Evolutionary conservation across 805 yeast genomes (phyloP).

Genomic region (Priceomyces carsonii): DNA sequence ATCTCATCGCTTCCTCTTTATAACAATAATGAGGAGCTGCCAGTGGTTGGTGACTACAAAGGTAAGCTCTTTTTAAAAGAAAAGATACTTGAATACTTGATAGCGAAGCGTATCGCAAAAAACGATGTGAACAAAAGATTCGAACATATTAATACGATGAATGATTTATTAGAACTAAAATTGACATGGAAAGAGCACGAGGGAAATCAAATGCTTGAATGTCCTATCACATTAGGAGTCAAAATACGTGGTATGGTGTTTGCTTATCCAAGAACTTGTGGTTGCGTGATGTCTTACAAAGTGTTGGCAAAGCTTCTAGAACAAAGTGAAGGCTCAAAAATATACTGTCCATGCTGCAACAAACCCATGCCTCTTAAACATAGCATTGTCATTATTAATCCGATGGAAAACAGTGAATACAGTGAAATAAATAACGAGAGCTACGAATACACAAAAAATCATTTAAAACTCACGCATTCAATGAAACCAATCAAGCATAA

Average conservation of each 20-base stretch:
- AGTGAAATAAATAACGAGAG: slow-evolving; percentile 14
- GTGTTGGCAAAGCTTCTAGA: slow-evolving; percentile 19
- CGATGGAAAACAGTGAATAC: slow-evolving; percentile 12
- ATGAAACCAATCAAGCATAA: slow-evolving; percentile 18
- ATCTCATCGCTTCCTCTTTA: slow-evolving; percentile 42
- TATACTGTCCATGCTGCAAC: slow-evolving; percentile 34
- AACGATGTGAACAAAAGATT: slow-evolving; percentile 6
- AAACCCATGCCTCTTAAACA: slow-evolving; percentile 17
- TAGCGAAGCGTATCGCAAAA: slow-evolving; percentile 30
- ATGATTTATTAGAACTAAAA: slow-evolving; percentile 26
- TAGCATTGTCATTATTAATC: slow-evolving; percentile 36
- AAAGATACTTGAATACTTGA: slow-evolving; percentile 55
- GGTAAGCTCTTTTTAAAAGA: slow-evolving; percentile 71
- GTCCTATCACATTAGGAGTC: slow-evolving; percentile 31
- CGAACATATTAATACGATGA: slow-evolving; percentile 22
- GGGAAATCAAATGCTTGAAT: slow-evolving; percentile 18
- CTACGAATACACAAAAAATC: slow-evolving; percentile 11
- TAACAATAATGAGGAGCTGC: slow-evolving; percentile 24
- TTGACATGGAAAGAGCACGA: slow-evolving; percentile 18
- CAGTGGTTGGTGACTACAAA: slow-evolving; percentile 65
- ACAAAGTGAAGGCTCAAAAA: slow-evolving; percentile 9
- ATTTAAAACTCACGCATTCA: slow-evolving; percentile 23
- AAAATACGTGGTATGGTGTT: slow-evolving; percentile 16
- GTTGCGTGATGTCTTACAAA: slow-evolving; percentile 35
- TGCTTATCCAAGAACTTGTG: slow-evolving; percentile 37